A percentile compares a stretch with the other conserved stretches of the same genome.
Conservation (phyloP, 139 green algal species). For the Chlorella sp. region DNA sequence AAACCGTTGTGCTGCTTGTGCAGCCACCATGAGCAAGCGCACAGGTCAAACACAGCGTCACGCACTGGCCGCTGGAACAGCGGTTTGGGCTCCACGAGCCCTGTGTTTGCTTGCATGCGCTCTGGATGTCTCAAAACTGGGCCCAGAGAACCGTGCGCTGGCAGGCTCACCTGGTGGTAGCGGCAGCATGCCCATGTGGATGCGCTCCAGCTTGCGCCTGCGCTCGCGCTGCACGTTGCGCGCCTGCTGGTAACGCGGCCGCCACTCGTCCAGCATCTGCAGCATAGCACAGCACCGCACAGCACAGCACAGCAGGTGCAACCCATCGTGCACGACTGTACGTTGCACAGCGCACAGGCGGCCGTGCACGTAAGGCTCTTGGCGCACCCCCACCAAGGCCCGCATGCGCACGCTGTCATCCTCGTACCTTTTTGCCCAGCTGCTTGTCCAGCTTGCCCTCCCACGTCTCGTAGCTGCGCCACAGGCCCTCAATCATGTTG, state of each 20-base stretch:
- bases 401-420: no score
- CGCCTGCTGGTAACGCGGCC: conserved; percentile 63
- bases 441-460: conserved; percentile 61
- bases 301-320: not conserved
- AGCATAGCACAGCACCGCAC: not conserved
- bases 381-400: no score
- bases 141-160: no score
- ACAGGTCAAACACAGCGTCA: no score
- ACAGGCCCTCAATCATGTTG: conserved; percentile 70
- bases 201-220: conserved; percentile 31
- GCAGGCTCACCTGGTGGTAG: conserved; percentile 54
- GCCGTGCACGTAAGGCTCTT: not conserved
- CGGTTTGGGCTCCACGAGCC: no score
- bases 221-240: conserved; percentile 46
- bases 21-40: no score
- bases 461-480: conserved; percentile 83
- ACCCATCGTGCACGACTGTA: not conserved
- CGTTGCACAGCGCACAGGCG: not conserved
- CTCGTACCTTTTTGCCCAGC: conserved; percentile 39
- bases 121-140: no score
- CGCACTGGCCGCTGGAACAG: no score
- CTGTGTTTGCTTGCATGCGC: no score
- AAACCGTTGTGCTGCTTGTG: no score
- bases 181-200: conserved; percentile 47
- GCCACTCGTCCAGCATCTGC: conserved; percentile 74